Evolutionary conservation across 75 land plant genomes (phyloP).

Genomic region (Pinus taeda): DNA sequence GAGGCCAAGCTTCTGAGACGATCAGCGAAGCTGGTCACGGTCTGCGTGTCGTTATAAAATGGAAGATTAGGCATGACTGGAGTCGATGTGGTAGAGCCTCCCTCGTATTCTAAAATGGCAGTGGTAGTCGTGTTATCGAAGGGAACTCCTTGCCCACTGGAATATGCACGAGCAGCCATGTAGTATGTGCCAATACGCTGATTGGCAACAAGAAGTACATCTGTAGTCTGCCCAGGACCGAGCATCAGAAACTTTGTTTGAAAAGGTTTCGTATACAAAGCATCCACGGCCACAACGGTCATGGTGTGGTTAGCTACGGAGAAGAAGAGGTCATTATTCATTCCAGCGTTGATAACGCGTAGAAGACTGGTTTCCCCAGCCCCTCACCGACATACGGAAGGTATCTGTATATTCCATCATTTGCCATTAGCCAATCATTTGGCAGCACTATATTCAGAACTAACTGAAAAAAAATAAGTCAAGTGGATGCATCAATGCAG

Average conservation of each 20-base stretch:
- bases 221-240: conserved; percentile 36
- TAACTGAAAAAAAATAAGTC: background rate
- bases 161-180: conserved; percentile 36
- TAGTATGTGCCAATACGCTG: conserved; percentile 15
- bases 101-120: conserved; percentile 27
- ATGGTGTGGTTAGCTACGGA: conserved; percentile 26
- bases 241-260: conserved; percentile 7
- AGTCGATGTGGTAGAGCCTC: background rate
- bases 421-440: background rate
- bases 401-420: background rate
- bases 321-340: conserved; percentile 21
- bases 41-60: conserved; percentile 42
- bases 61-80: conserved; percentile 31
- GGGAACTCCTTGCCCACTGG: background rate
- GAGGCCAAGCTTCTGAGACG: conserved; percentile 40
- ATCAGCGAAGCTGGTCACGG: conserved; percentile 21
- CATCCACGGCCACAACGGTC: conserved; percentile 34
- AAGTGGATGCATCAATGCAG: background rate
- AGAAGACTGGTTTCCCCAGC: conserved; percentile 24
- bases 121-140: conserved; percentile 29
- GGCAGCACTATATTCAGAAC: background rate
- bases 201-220: conserved; percentile 17
- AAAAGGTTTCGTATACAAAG: conserved; percentile 19
- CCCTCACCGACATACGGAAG: conserved; percentile 7
- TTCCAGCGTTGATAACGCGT: conserved; percentile 22